phyloP scores from a whole-genome alignment of 2,329 filamentous ascomycete genomes.

The Cercospora sesami region DNA sequence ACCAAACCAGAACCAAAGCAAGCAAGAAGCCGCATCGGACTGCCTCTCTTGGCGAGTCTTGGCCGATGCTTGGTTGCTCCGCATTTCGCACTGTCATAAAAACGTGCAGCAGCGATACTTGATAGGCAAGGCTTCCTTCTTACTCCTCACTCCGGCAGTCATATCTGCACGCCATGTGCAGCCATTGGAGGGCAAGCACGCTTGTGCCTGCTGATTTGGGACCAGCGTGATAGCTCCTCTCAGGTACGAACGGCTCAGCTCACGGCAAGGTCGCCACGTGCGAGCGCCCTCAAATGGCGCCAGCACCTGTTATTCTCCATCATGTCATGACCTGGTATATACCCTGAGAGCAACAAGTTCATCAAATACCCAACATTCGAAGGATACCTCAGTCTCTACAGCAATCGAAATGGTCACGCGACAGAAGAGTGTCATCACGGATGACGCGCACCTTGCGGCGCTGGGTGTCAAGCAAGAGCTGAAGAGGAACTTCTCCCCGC shows the following conservation, averaged over 20 bases:
- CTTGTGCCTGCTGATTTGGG: neutral
- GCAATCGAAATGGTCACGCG: neutral
- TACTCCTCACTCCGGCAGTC: neutral
- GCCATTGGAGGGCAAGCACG: neutral
- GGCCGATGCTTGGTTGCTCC: neutral
- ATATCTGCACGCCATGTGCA: neutral
- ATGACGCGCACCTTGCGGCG: constrained; percentile 54
- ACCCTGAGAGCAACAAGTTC: neutral
- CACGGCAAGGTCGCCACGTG: constrained; percentile 2
- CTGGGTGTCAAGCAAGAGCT: constrained; percentile 61
- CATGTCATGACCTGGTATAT: neutral
- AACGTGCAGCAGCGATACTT: neutral
- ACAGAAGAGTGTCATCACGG: constrained; percentile 36
- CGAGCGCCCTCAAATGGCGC: constrained; percentile 14
- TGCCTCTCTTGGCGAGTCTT: neutral
- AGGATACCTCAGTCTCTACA: neutral
- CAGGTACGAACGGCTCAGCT: neutral
- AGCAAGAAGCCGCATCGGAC: neutral
- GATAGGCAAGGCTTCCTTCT: neutral
- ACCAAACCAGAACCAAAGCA: neutral
- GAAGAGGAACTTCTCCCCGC: constrained; percentile 57
- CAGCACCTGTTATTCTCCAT: neutral
- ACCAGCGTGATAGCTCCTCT: constrained; percentile 8
- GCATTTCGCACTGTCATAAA: constrained; percentile 1
- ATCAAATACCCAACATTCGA: neutral